Evolutionary conservation across 352 stramenopile species (phyloP).

Genomic region (Plasmopara viticola): DNA sequence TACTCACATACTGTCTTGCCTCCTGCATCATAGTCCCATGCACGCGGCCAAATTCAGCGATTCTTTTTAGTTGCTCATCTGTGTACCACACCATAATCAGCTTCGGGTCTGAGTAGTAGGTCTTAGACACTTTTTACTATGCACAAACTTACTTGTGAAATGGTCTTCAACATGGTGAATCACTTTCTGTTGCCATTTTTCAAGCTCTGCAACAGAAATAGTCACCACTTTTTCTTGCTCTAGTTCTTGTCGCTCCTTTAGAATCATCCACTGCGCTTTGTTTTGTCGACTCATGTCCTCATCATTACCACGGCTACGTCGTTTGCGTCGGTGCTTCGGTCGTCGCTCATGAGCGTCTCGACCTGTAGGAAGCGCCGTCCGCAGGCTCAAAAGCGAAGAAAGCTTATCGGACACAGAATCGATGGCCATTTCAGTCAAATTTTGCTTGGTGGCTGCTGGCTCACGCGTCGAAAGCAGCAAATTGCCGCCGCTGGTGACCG

Average conservation of each 20-base stretch:
- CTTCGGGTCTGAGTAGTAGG: too few relatives aligned
- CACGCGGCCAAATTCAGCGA: conserved; percentile 68
- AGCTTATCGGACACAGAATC: not conserved
- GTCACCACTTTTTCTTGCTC: conserved; percentile 27
- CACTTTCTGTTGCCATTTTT: conserved; percentile 55
- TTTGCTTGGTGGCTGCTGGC: conserved; percentile 1
- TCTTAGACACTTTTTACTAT: conserved; percentile 1
- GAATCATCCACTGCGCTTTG: conserved; percentile 3
- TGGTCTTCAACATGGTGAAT: conserved; percentile 59
- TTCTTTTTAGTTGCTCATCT: conserved; percentile 77
- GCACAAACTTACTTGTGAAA: conserved; percentile 47
- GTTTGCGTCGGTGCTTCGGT: conserved; percentile 14
- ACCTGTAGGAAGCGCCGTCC: conserved; percentile 6
- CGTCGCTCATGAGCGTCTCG: conserved; percentile 1
- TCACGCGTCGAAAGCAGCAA: too few relatives aligned
- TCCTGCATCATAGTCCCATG: conserved; percentile 60
- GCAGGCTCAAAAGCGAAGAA: conserved; percentile 2
- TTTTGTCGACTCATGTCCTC: conserved; percentile 1
- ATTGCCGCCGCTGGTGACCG: too few relatives aligned
- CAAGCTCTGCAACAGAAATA: conserved; percentile 47
- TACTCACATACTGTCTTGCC: conserved; percentile 56
- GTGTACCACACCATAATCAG: not conserved
- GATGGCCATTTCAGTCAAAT: too few relatives aligned
- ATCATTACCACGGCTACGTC: conserved; percentile 17
- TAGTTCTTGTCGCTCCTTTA: not conserved